A percentile compares a stretch with the other conserved stretches of the same genome.
Evolutionary conservation across 345 rosid genomes (phyloP).

Genomic region (Euclidium syriacum): DNA sequence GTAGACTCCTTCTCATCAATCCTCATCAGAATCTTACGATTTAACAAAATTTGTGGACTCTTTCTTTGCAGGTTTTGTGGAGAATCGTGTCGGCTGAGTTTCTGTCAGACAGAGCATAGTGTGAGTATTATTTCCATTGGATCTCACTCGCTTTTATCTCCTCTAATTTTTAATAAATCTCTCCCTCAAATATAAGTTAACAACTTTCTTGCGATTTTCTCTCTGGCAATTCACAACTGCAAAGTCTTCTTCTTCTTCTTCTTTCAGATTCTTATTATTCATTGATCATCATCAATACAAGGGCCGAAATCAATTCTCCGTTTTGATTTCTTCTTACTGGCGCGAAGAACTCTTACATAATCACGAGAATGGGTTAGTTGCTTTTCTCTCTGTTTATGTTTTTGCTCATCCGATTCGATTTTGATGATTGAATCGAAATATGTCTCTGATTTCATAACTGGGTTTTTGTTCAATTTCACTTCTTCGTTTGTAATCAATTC

Average conservation of each 20-base stretch:
- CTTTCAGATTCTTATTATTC: no score
- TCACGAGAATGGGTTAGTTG: conserved; percentile 25
- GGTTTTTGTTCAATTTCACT: conserved; percentile 22
- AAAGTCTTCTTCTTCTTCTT: conserved; percentile 13
- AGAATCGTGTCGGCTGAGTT: conserved; percentile 53
- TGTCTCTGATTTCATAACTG: not conserved
- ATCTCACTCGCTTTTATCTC: not conserved
- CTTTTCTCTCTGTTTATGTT: not conserved
- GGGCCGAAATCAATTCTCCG: not conserved
- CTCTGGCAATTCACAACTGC: conserved; percentile 21
- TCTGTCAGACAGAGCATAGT: conserved; percentile 33
- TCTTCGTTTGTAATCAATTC: not conserved
- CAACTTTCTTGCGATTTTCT: conserved; percentile 6
- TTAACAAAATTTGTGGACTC: conserved; percentile 1
- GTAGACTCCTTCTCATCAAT: conserved; percentile 16
- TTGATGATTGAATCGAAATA: not conserved
- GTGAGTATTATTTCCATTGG: not conserved
- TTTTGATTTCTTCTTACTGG: not conserved
- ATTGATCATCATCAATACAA: not conserved
- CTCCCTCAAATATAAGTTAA: not conserved
- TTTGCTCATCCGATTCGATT: not conserved
- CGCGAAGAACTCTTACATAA: not conserved
- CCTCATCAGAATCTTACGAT: conserved; percentile 13
- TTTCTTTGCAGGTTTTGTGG: conserved; percentile 47
- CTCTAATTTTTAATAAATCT: not conserved